Conservation (phyloP, 73 alveolate species). For the Durusdinium trenchii region DNA sequence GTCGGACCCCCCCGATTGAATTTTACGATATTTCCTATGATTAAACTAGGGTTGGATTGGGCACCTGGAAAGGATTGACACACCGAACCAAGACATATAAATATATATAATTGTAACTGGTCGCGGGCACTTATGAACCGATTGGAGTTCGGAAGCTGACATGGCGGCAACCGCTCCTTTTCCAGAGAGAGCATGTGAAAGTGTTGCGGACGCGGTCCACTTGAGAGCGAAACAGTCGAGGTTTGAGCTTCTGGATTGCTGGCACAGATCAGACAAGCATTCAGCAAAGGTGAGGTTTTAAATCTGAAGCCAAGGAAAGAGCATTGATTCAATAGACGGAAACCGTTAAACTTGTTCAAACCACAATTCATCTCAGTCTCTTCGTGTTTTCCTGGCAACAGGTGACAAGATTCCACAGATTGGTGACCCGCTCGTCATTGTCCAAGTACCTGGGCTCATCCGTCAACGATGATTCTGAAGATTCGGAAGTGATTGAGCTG, state of each 20-base stretch:
- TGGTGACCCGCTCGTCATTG: constrained; percentile 72
- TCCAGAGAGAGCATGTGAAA: no score
- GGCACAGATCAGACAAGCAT: constrained; percentile 72
- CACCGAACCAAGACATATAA: no score
- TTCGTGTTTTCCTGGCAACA: neutral
- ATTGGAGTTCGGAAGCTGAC: no score
- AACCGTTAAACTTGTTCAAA: neutral
- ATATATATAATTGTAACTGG: no score
- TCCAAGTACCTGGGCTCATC: neutral
- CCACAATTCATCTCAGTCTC: no score
- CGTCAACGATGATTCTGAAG: neutral
- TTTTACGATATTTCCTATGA: no score
- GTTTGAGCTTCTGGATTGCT: constrained; percentile 80
- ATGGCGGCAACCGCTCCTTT: no score
- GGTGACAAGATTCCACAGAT: constrained; percentile 72
- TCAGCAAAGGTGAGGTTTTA: constrained; percentile 39
- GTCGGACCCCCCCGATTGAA: no score
- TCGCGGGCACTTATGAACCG: no score
- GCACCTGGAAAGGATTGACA: no score
- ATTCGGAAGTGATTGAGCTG: neutral
- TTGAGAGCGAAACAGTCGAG: neutral
- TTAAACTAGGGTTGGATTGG: no score
- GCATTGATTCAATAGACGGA: neutral
- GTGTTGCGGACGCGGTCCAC: no score
- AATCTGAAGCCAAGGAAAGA: neutral